These are phyloP conservation scores for Handroanthus guayacan DNA, from an alignment of 257 asterid species.

Conservation along the genomic window DNA sequence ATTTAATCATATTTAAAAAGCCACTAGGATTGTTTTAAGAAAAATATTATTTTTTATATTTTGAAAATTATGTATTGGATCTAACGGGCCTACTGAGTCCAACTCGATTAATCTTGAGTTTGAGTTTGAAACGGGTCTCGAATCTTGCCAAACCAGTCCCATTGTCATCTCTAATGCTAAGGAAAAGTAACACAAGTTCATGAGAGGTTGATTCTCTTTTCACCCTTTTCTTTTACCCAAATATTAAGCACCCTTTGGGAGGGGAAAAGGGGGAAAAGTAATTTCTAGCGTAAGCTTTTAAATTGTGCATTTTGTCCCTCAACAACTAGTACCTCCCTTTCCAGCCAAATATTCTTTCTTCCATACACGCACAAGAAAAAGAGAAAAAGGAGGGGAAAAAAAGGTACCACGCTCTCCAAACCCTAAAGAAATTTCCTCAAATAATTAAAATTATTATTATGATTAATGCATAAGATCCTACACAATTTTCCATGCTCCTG, in stretches of 20 bases:
- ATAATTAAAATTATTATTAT: background rate
- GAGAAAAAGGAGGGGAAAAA: background rate
- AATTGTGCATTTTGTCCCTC: constrained; percentile 56
- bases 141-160: too few relatives aligned
- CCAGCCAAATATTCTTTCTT: constrained; percentile 38
- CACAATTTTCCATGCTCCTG: constrained; percentile 25
- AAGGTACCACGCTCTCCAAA: constrained; percentile 31
- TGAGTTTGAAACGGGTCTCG: too few relatives aligned
- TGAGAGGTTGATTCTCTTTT: constrained; percentile 35
- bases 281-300: constrained; percentile 59
- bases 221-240: constrained; percentile 13
- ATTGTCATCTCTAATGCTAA: background rate
- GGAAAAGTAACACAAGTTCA: background rate
- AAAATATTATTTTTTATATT: too few relatives aligned
- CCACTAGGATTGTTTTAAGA: too few relatives aligned
- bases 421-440: constrained; percentile 12
- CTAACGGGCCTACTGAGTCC: too few relatives aligned
- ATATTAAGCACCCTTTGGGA: constrained; percentile 14
- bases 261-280: constrained; percentile 47
- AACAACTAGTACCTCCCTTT: constrained; percentile 50
- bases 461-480: constrained; percentile 18
- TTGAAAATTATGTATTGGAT: too few relatives aligned
- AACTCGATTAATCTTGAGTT: too few relatives aligned
- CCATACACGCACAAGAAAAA: constrained; percentile 26
- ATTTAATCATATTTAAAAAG: too few relatives aligned